A percentile compares a stretch with the other conserved stretches of the same genome.
These are phyloP conservation scores for Calonectria henricotiae DNA, from an alignment of 2,329 filamentous ascomycete species.

Conservation along the genomic window DNA sequence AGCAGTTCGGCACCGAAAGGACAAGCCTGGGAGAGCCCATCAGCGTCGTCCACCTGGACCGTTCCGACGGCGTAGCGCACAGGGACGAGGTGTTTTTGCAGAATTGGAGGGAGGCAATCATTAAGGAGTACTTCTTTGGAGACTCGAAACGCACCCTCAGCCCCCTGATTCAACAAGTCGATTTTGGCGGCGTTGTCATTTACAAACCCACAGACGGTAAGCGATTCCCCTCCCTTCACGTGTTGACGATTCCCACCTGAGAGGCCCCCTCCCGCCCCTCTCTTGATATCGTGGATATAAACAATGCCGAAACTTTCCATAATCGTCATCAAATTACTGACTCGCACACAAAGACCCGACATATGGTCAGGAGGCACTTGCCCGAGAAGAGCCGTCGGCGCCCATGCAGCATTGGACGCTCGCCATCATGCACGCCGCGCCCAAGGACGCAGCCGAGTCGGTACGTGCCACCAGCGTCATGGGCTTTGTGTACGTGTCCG, in stretches of 20 bases:
- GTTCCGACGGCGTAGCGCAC: conserved; percentile 88
- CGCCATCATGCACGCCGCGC: conserved; percentile 85
- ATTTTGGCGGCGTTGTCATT: conserved; percentile 82
- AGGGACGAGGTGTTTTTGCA: conserved; percentile 84
- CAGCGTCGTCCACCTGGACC: conserved; percentile 83
- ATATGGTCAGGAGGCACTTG: conserved; percentile 65
- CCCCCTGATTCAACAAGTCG: conserved; percentile 88
- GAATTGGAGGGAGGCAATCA: conserved; percentile 80
- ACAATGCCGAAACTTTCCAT: conserved; percentile 12
- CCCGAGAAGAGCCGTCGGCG: conserved; percentile 76
- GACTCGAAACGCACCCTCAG: conserved; percentile 83
- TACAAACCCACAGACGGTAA: conserved; percentile 79
- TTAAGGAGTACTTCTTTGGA: conserved; percentile 96
- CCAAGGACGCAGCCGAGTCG: conserved; percentile 78
- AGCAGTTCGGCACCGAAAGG: conserved; percentile 74
- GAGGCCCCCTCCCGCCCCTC: neutral
- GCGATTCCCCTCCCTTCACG: conserved; percentile 44
- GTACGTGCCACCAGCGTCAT: conserved; percentile 88
- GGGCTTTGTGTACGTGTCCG: conserved; percentile 93
- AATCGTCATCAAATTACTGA: conserved; percentile 22
- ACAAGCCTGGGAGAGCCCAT: conserved; percentile 78
- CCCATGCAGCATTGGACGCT: conserved; percentile 86
- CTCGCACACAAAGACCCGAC: conserved; percentile 48
- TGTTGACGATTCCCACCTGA: neutral
- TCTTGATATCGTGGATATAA: neutral